Percentiles rank a stretch among this genome's conserved stretches.
Conservation (phyloP, 139 green algal species). For the Chlamydomonas incerta region DNA sequence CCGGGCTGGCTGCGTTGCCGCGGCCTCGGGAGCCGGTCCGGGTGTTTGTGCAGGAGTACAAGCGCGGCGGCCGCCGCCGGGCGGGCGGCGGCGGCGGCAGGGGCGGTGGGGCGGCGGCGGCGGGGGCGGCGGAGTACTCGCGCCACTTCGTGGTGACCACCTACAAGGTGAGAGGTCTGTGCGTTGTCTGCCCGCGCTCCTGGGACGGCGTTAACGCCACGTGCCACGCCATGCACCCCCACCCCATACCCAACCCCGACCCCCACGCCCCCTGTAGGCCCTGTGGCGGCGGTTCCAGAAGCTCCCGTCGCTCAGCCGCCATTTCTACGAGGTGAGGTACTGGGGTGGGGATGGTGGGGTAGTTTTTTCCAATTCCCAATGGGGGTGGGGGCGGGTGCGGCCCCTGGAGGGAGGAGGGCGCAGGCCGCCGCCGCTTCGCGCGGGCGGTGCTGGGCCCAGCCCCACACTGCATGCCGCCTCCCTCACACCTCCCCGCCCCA, state of each 20-base stretch:
- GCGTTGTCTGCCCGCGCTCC: no score
- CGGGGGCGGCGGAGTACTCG: conserved; percentile 30
- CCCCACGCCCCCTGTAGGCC: no score
- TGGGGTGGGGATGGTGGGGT: background rate
- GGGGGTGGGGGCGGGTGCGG: no score
- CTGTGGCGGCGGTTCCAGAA: conserved; percentile 39
- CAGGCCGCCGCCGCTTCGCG: no score
- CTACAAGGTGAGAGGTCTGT: conserved; percentile 51
- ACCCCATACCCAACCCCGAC: no score
- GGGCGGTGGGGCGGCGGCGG: background rate
- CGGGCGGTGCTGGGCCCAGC: no score
- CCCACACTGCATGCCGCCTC: background rate
- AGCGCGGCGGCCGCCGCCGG: background rate
- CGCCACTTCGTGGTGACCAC: conserved; percentile 52
- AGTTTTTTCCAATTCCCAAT: no score
- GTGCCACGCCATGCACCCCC: no score
- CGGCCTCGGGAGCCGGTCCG: conserved; percentile 15
- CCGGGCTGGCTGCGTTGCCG: background rate
- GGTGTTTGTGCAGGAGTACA: conserved; percentile 51
- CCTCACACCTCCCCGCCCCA: no score
- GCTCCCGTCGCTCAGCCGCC: conserved; percentile 14
- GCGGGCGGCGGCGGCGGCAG: background rate
- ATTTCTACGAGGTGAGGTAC: conserved; percentile 65
- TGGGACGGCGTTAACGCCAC: no score
- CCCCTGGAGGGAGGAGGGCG: no score